Percentiles rank a stretch among this genome's conserved stretches.
phyloP scores from a whole-genome alignment of 768 basidiomycete genomes.

The Kockovaella imperatae region DNA sequence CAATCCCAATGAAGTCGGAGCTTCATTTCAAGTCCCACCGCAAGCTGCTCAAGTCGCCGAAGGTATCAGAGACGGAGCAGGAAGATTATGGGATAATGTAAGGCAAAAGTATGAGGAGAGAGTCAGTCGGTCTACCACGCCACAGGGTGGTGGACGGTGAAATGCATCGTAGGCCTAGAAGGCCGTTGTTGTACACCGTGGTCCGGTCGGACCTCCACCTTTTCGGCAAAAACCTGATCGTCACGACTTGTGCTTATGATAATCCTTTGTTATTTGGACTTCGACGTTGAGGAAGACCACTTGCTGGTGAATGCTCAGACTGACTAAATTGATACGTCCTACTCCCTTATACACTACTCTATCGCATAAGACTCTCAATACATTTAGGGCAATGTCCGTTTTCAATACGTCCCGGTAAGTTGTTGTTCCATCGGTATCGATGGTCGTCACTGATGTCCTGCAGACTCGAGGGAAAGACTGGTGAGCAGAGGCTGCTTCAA shows the following conservation, averaged over 20 bases:
- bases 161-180: too few relatives aligned
- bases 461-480: constrained; percentile 20
- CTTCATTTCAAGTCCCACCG: constrained; percentile 33
- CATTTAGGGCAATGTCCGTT: not conserved
- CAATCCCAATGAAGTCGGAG: constrained; percentile 48
- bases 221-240: too few relatives aligned
- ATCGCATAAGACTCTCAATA: too few relatives aligned
- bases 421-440: too few relatives aligned
- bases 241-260: too few relatives aligned
- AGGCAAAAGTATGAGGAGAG: constrained; percentile 61
- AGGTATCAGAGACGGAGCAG: constrained; percentile 79
- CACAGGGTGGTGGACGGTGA: too few relatives aligned
- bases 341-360: too few relatives aligned
- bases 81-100: constrained; percentile 78
- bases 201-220: too few relatives aligned
- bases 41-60: constrained; percentile 52
- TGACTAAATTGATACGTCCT: too few relatives aligned
- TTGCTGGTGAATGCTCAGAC: not conserved
- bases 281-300: not conserved
- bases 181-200: too few relatives aligned
- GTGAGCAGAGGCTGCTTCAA: constrained; percentile 64
- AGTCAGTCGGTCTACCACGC: constrained; percentile 38
- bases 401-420: not conserved
- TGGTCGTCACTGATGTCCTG: too few relatives aligned
- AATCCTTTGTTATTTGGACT: too few relatives aligned